Conservation (phyloP, 805 yeast species). For the Schwanniomyces sp. region DNA sequence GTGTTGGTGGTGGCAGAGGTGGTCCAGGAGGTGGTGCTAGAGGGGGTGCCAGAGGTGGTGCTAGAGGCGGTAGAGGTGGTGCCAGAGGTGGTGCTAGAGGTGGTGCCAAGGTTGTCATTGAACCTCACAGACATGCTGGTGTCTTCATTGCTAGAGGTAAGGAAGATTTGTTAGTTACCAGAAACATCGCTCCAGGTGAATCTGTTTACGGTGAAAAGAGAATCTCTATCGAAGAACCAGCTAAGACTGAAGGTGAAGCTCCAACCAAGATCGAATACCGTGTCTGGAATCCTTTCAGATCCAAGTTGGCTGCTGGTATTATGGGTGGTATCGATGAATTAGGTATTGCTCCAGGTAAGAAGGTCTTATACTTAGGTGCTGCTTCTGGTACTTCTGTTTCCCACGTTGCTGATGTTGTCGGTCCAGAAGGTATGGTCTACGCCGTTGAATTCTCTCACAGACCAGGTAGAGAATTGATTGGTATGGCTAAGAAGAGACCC, state of each 20-base stretch:
- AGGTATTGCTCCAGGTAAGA: conserved; percentile 97
- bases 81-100: conserved; percentile 81
- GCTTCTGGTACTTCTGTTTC: conserved; percentile 99
- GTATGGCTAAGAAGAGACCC: conserved; percentile 99
- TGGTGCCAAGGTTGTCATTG: conserved; percentile 95
- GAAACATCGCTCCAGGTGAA: conserved; percentile 97
- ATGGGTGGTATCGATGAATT: conserved; percentile 99
- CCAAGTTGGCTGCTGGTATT: conserved; percentile 99
- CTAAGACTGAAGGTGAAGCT: conserved; percentile 82
- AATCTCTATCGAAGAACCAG: conserved; percentile 89
- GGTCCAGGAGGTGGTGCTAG: conserved; percentile 37
- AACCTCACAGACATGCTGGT: conserved; percentile 99
- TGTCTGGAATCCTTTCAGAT: conserved; percentile 99
- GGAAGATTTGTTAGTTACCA: conserved; percentile 96
- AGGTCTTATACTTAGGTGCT: conserved; percentile 97
- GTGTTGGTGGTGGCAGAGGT: conserved; percentile 30
- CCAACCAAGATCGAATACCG: conserved; percentile 97
- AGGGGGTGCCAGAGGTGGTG: conserved; percentile 46
- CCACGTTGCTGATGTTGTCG: conserved; percentile 97
- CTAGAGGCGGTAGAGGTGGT: conserved; percentile 65
- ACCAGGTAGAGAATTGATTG: conserved; percentile 98
- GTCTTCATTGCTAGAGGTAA: conserved; percentile 99
- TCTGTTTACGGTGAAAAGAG: conserved; percentile 98
- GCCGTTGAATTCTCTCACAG: conserved; percentile 99
- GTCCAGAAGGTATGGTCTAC: conserved; percentile 98